phyloP scores from a whole-genome alignment of 1,139 yeast species.

The Yamadazyma kanchanaburiensis region DNA sequence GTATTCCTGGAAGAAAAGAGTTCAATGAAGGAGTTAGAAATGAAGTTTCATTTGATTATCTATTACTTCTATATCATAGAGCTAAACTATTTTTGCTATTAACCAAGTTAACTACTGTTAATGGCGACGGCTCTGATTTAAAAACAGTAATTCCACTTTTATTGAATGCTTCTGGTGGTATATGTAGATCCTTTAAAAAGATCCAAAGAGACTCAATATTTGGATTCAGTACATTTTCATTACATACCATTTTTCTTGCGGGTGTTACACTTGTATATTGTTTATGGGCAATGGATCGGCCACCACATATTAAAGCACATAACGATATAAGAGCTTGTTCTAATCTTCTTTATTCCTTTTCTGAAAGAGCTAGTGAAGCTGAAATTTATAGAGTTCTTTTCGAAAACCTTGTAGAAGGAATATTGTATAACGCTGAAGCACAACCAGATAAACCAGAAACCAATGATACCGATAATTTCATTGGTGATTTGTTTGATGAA shows the following conservation, averaged over 20 bases:
- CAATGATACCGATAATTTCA: background rate
- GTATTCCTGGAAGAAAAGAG: constrained; percentile 8
- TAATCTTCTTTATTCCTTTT: constrained; percentile 17
- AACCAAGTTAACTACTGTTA: constrained; percentile 8
- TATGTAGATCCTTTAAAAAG: constrained; percentile 16
- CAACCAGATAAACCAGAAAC: background rate
- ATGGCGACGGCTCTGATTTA: background rate
- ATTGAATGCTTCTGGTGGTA: constrained; percentile 17
- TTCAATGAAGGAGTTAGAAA: constrained; percentile 9
- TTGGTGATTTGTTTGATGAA: constrained; percentile 5
- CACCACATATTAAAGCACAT: constrained; percentile 15
- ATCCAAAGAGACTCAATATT: constrained; percentile 17
- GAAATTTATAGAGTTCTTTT: constrained; percentile 17
- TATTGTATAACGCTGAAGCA: constrained; percentile 10
- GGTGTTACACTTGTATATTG: constrained; percentile 21
- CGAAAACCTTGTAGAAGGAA: constrained; percentile 17
- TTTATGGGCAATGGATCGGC: constrained; percentile 16
- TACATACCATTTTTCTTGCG: constrained; percentile 19
- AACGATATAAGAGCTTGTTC: constrained; percentile 20
- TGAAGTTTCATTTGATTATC: constrained; percentile 12
- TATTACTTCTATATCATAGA: constrained; percentile 9
- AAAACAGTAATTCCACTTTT: constrained; percentile 10
- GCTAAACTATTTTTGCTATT: constrained; percentile 11
- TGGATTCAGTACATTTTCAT: constrained; percentile 19
- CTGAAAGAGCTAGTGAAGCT: constrained; percentile 20